These are phyloP conservation scores for Ramularia collo-cygni DNA, from an alignment of 2,329 filamentous ascomycete genomes.

Conservation along the genomic window DNA sequence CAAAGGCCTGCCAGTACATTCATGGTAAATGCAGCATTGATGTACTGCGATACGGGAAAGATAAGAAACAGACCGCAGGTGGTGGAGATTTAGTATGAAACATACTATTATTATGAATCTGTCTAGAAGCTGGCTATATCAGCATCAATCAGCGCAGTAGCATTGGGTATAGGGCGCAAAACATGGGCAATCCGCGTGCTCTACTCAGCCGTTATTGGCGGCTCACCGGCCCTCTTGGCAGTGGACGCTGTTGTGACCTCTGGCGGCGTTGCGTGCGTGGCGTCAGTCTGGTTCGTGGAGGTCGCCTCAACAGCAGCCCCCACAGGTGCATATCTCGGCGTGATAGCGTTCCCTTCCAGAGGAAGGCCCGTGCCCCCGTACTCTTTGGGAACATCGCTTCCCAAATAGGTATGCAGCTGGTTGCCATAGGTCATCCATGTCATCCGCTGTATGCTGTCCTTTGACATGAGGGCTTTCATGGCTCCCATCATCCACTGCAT, in stretches of 20 bases:
- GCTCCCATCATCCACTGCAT: conserved; percentile 68
- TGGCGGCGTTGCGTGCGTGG: no score
- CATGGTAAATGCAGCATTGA: conserved; percentile 57
- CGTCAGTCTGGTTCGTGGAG: no score
- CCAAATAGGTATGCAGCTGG: conserved; percentile 60
- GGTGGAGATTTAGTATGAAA: conserved; percentile 22
- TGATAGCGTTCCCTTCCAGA: conserved; percentile 41
- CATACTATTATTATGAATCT: conserved; percentile 4
- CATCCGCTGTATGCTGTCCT: conserved; percentile 45
- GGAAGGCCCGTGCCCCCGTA: conserved; percentile 68
- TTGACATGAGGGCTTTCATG: conserved; percentile 41
- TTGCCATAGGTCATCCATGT: conserved; percentile 51
- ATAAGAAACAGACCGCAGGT: conserved; percentile 42
- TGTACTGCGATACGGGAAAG: conserved; percentile 42
- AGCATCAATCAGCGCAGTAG: conserved; percentile 1
- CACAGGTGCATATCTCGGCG: conserved; percentile 29
- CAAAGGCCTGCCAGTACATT: conserved; percentile 30
- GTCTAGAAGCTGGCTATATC: conserved; percentile 1
- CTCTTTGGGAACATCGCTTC: conserved; percentile 59
- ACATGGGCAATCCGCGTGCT: not conserved
- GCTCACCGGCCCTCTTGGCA: no score
- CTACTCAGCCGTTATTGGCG: no score
- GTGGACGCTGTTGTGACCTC: no score
- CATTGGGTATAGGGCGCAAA: conserved; percentile 12
- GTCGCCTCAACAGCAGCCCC: no score